Evolutionary conservation across 768 basidiomycete genomes (phyloP).

Genomic region (Hericium rajendrae): DNA sequence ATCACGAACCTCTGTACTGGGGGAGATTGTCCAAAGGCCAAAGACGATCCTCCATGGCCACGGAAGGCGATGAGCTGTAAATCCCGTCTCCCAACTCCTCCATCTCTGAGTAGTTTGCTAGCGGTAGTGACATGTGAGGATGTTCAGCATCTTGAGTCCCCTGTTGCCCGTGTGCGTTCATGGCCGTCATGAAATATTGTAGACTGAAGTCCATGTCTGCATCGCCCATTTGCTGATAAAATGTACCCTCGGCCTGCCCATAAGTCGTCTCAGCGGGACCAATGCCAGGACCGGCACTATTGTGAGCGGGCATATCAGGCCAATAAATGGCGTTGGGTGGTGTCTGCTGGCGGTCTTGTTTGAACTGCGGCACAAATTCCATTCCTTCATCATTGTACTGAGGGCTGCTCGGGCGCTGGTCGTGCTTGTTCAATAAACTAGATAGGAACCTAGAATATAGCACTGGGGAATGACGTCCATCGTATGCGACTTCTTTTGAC

Average conservation of each 20-base stretch:
- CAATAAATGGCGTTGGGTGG: slow-evolving; percentile 29
- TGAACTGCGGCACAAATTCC: slow-evolving; percentile 16
- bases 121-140: too few relatives aligned
- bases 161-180: background rate
- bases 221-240: slow-evolving; percentile 17
- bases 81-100: too few relatives aligned
- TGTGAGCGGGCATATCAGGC: slow-evolving; percentile 29
- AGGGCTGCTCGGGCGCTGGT: slow-evolving; percentile 9
- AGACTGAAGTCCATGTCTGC: slow-evolving; percentile 40
- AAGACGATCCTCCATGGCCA: background rate
- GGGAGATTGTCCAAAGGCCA: background rate
- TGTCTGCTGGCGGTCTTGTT: slow-evolving; percentile 17
- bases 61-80: too few relatives aligned
- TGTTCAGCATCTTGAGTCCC: background rate
- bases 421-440: slow-evolving; percentile 34
- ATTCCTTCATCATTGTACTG: slow-evolving; percentile 9
- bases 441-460: slow-evolving; percentile 49
- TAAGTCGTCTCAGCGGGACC: background rate
- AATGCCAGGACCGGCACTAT: slow-evolving; percentile 6
- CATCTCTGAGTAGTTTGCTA: too few relatives aligned
- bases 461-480: slow-evolving; percentile 46
- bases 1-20: background rate
- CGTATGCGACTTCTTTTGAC: slow-evolving; percentile 41
- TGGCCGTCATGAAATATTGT: slow-evolving; percentile 25
- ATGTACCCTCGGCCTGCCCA: background rate